Base-by-base conservation (phyloP, 2,329 filamentous ascomycete genomes). In the Beauveria sp. region DNA sequence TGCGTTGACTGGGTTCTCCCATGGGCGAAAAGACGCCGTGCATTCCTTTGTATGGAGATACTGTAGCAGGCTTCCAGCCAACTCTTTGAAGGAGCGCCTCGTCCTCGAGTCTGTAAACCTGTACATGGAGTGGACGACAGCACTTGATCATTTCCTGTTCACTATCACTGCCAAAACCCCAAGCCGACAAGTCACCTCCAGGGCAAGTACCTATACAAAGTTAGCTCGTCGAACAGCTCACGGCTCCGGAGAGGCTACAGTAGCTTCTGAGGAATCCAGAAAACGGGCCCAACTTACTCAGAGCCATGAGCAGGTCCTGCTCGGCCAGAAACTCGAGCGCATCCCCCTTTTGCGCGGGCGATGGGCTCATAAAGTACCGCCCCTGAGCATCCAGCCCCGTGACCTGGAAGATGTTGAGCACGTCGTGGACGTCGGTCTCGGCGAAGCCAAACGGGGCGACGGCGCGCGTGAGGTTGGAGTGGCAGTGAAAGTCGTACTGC, bases 371-470 rank as follows among this genome's bases (percentile, higher is more conserved):
- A 63, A 90, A 93, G 66, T 93, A 93, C 58, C 85, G 81, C 0
- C 89, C 90, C 63, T 87, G 69, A 58, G 82, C 78, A 67, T 95
- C 87, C 52, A 95, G 71, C 0, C 90, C 90, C 0, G 91, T 95
- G 7, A 93, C 89, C 72, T 96, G 91, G 70, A 96, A 95, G 3
- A 96, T 79, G 69, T 96, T 96, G 59, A 96, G 79, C 0, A 96
- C 90, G 71, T 96, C 90, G 68, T 96, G 91, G 1, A 95, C 85
- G 69, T 95, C 90, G 34, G 78, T 77, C 73, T 95, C 91, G 5
- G 78, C 81, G 47, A 95, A 72, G 0, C 89, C 89, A 63, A 79
- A 86, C 0, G 87, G 86, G 1, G 86, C 64, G 2, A 95, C 83
- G 0, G 91, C 88, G 4, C 91, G 83, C 1, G 84, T 85, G 12